phyloP scores from a whole-genome alignment of 257 asterid species.

The Solanum chmielewskii region DNA sequence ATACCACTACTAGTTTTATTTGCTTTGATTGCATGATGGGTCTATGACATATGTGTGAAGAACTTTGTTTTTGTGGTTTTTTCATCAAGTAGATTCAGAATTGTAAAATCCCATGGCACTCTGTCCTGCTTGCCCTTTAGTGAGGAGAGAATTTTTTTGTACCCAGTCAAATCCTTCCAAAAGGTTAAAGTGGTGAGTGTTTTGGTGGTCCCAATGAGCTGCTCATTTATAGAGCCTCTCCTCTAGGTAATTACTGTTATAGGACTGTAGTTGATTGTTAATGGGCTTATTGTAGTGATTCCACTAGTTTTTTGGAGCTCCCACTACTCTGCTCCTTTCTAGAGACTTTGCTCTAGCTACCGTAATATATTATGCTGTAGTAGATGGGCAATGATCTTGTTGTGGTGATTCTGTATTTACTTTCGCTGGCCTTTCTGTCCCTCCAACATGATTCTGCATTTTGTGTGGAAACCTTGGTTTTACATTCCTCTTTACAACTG shows the following conservation, averaged over 20 bases:
- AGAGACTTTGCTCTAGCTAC: background rate
- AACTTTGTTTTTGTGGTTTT: background rate
- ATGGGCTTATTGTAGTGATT: background rate
- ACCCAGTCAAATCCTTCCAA: background rate
- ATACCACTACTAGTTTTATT: background rate
- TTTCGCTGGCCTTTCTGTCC: background rate
- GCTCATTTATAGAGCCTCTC: background rate
- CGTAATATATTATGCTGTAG: background rate
- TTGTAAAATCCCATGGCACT: background rate
- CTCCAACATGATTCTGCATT: background rate
- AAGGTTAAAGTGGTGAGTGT: background rate
- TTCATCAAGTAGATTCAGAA: background rate
- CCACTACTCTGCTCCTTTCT: background rate
- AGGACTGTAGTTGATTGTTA: background rate
- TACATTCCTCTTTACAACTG: background rate
- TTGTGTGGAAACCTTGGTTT: background rate
- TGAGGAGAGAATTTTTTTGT: background rate
- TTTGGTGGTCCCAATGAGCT: background rate
- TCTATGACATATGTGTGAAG: background rate
- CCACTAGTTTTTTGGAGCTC: background rate
- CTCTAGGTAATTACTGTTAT: background rate
- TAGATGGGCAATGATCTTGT: background rate
- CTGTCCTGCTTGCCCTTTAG: background rate
- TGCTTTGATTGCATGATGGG: background rate
- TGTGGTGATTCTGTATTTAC: background rate